Conservation (phyloP, 148 eudicot species). For the Fagopyrum esculentum region DNA sequence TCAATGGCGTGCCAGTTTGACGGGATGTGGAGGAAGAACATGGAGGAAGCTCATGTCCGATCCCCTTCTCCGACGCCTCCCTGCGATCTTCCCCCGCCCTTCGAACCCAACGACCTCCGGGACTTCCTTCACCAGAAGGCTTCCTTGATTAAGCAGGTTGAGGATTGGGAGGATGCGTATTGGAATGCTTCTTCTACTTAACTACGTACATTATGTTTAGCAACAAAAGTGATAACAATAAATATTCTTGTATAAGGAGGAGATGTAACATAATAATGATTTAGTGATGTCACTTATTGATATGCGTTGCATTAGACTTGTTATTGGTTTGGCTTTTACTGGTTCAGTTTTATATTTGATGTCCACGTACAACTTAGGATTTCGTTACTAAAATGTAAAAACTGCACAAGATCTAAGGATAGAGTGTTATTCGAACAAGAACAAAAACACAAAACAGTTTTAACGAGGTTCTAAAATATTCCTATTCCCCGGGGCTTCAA, state of each 20-base stretch:
- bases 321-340: no score
- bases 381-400: no score
- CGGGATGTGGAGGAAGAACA: conserved; percentile 26
- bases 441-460: no score
- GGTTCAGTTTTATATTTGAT: no score
- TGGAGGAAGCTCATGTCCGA: conserved; percentile 25
- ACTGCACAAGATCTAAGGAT: no score
- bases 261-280: neutral
- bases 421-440: no score
- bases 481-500: no score
- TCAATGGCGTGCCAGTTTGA: conserved; percentile 30
- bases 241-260: neutral
- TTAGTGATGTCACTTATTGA: no score
- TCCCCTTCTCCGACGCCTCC: conserved; percentile 26
- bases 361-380: no score
- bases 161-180: conserved; percentile 25
- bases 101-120: conserved; percentile 21
- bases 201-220: neutral
- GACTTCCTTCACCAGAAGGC: conserved; percentile 25
- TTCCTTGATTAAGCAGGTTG: conserved; percentile 23
- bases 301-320: no score
- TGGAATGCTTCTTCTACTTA: neutral
- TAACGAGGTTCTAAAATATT: no score
- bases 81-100: conserved; percentile 30
- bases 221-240: neutral